phyloP scores from a whole-genome alignment of 225 moss, liverwort and hornwort species.

The Rhytidiadelphus loreus region DNA sequence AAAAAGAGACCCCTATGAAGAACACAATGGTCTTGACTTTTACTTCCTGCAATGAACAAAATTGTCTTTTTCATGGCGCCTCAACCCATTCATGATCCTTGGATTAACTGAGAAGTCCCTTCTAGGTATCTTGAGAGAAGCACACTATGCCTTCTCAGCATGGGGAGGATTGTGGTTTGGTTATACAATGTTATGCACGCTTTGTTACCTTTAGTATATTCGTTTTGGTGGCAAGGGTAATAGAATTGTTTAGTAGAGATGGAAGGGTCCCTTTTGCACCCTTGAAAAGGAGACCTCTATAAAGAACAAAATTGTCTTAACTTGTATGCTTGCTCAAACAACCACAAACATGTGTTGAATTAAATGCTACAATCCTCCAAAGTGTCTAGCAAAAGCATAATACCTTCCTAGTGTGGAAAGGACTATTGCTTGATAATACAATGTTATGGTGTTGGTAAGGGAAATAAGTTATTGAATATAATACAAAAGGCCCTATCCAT shows the following conservation, averaged over 20 bases:
- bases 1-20: not conserved
- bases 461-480: not conserved
- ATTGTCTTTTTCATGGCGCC: not conserved
- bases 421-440: not conserved
- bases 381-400: not conserved
- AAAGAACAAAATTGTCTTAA: not conserved
- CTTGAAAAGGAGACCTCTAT: not conserved
- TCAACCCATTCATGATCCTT: not conserved
- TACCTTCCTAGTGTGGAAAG: accelerated
- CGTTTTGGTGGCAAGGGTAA: not conserved
- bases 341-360: not conserved
- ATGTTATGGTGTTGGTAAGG: not conserved
- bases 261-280: too few relatives aligned
- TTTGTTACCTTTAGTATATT: not conserved
- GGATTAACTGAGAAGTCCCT: not conserved
- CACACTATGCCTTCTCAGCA: not conserved
- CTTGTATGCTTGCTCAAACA: not conserved
- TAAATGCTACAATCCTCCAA: accelerated
- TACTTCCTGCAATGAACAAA: not conserved
- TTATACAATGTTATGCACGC: not conserved
- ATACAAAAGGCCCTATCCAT: not conserved
- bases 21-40: not conserved
- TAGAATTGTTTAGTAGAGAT: too few relatives aligned
- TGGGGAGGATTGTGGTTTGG: accelerated
- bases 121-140: not conserved